Evolutionary conservation across 2,329 filamentous ascomycete genomes (phyloP).

Genomic region (Bipolaris zeicola): DNA sequence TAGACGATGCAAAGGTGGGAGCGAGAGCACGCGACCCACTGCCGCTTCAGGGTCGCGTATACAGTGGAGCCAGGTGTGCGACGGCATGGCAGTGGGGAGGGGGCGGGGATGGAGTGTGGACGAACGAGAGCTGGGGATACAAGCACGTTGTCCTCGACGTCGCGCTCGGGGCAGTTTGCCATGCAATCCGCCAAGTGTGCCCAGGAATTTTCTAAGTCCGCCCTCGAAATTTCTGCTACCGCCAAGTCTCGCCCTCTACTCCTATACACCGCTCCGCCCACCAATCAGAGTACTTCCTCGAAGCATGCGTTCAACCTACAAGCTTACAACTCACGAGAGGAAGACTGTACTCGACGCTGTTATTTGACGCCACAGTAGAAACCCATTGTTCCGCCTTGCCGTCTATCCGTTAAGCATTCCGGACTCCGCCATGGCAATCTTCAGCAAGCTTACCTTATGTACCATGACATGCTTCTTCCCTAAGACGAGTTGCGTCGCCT

Average conservation of each 20-base stretch:
- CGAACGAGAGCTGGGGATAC: slow-evolving; percentile 3
- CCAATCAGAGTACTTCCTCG: background rate
- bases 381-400: slow-evolving; percentile 4
- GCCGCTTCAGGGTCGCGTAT: background rate
- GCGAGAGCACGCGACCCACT: background rate
- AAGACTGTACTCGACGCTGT: background rate
- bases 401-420: slow-evolving; percentile 7
- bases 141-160: slow-evolving; percentile 4
- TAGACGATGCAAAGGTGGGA: background rate
- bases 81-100: slow-evolving; percentile 4
- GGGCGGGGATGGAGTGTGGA: background rate
- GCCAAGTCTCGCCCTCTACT: slow-evolving; percentile 2
- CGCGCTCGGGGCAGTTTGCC: background rate
- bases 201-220: background rate
- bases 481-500: too few relatives aligned
- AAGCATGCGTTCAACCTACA: slow-evolving; percentile 1
- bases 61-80: background rate
- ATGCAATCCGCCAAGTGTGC: slow-evolving; percentile 4
- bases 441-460: slow-evolving; percentile 7
- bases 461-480: background rate
- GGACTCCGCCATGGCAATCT: slow-evolving; percentile 7
- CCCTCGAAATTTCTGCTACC: slow-evolving; percentile 10
- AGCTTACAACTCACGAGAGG: background rate
- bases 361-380: background rate
- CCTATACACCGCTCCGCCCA: background rate